Percentiles rank a stretch among this genome's conserved stretches.
Conservation (phyloP, 1,284 basidiomycete genomes). For the Agaricales sp. region DNA sequence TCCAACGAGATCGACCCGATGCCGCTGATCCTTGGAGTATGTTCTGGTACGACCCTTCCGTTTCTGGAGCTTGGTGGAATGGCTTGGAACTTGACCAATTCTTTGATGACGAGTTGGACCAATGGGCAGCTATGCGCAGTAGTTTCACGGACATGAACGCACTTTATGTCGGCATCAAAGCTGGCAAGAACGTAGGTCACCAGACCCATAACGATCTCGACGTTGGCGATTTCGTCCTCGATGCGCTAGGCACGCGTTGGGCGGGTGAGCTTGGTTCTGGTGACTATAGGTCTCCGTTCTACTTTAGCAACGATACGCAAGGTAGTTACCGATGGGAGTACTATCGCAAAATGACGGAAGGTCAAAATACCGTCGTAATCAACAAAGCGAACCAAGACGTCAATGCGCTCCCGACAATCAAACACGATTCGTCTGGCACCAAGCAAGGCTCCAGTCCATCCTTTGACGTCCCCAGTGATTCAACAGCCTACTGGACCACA, state of each 20-base stretch:
- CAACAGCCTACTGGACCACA: constrained; percentile 77
- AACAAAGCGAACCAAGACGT: constrained; percentile 78
- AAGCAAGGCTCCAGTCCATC: constrained; percentile 77
- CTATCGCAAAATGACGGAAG: constrained; percentile 94
- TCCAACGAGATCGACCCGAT: constrained; percentile 89
- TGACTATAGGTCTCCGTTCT: constrained; percentile 65
- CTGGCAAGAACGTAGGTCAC: constrained; percentile 65
- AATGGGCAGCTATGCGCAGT: constrained; percentile 89
- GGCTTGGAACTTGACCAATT: constrained; percentile 73
- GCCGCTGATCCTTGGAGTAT: constrained; percentile 89
- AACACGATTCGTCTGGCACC: constrained; percentile 49
- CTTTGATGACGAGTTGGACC: constrained; percentile 61
- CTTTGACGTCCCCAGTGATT: constrained; percentile 45
- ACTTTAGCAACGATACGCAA: constrained; percentile 69
- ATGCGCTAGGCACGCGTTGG: constrained; percentile 92
- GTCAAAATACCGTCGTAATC: constrained; percentile 91
- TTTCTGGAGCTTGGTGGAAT: constrained; percentile 88
- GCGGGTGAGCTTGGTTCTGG: constrained; percentile 90
- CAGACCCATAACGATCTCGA: constrained; percentile 95
- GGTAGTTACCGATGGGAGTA: constrained; percentile 73
- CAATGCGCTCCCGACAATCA: constrained; percentile 50
- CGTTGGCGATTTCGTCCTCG: constrained; percentile 89
- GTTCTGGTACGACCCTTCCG: constrained; percentile 93
- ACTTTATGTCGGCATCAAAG: constrained; percentile 83
- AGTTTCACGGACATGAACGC: constrained; percentile 87